phyloP scores from a whole-genome alignment of 148 eudicot species.

The Persicaria maculosa region DNA sequence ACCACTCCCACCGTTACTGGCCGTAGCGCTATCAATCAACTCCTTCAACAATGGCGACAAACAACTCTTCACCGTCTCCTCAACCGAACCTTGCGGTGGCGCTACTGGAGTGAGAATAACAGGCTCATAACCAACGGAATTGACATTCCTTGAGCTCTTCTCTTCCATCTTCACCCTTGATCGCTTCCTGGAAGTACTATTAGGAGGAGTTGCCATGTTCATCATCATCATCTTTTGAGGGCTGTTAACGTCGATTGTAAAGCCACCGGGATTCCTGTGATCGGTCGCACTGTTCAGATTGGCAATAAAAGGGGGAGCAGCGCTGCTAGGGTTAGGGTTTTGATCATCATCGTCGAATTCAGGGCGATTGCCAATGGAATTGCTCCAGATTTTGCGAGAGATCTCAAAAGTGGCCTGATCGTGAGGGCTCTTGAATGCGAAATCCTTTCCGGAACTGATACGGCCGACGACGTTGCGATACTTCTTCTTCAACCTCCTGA shows the following conservation, averaged over 20 bases:
- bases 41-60: conserved; percentile 38
- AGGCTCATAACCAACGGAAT: conserved; percentile 42
- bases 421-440: conserved; percentile 69
- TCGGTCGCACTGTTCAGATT: conserved; percentile 32
- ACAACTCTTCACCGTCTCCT: conserved; percentile 71
- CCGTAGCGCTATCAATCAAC: conserved; percentile 18
- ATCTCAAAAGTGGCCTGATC: conserved; percentile 84
- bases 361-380: conserved; percentile 14
- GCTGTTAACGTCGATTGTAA: conserved; percentile 11
- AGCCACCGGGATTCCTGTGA: conserved; percentile 9
- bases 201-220: conserved; percentile 14
- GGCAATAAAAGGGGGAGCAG: neutral
- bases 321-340: conserved; percentile 34
- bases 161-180: conserved; percentile 59
- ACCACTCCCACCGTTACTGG: neutral
- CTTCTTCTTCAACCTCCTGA: conserved; percentile 85
- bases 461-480: conserved; percentile 57
- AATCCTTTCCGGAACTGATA: conserved; percentile 66
- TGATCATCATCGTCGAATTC: conserved; percentile 60
- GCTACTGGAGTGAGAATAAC: conserved; percentile 17
- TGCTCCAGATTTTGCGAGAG: conserved; percentile 73
- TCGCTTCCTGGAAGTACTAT: conserved; percentile 42
- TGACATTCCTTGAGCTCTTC: conserved; percentile 19
- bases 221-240: conserved; percentile 12
- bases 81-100: conserved; percentile 41